Conservation (phyloP, 2,329 filamentous ascomycete species). For the Aspergillus nomiae region DNA sequence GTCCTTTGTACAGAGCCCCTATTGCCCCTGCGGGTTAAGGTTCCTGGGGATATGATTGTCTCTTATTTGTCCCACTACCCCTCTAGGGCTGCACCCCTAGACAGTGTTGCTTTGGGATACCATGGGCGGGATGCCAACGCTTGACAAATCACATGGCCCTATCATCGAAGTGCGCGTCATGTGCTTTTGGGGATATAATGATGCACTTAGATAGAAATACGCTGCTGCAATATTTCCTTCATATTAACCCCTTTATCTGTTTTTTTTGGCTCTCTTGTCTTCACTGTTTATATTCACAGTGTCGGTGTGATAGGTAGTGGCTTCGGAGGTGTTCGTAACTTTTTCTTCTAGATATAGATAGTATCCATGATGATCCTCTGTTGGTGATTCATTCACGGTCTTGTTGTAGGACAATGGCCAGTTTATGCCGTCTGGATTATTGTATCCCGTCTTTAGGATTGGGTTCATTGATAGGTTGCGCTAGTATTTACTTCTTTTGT, state of each 20-base stretch:
- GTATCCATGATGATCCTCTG: background rate
- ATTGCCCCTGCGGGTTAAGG: background rate
- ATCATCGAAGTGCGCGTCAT: background rate
- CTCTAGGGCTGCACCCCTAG: background rate
- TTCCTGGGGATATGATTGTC: background rate
- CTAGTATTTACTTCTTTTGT: background rate
- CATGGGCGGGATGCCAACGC: background rate
- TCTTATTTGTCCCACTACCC: background rate
- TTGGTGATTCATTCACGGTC: background rate
- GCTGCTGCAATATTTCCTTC: background rate
- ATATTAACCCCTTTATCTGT: background rate
- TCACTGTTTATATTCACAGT: background rate
- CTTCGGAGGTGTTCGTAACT: background rate
- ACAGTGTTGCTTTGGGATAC: background rate
- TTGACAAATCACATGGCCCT: background rate
- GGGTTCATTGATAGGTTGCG: background rate
- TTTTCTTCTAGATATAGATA: background rate
- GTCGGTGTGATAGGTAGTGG: background rate
- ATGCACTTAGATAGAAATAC: background rate
- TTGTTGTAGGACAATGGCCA: background rate
- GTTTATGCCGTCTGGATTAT: background rate
- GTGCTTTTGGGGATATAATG: background rate
- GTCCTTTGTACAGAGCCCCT: background rate
- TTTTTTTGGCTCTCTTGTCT: background rate
- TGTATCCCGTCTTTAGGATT: background rate